Evolutionary conservation across 305 asterid genomes (phyloP), one percentile per base, ranked within the genome.

Genomic region (Fraxinus ornus): DNA sequence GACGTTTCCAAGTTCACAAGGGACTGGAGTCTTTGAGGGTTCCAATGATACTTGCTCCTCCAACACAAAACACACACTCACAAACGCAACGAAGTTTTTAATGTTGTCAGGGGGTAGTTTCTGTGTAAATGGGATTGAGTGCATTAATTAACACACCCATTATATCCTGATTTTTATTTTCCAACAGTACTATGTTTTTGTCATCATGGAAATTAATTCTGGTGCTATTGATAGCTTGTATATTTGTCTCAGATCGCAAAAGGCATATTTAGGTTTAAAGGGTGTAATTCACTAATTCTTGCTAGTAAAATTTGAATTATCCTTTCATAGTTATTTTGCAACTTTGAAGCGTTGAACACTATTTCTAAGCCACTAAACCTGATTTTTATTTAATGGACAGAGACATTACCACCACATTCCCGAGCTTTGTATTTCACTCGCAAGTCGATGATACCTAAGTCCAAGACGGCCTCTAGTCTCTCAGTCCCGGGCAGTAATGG

Each of bases 371-470:
- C 35, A 28, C 80, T 85, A 78, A 85, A 71, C 72, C 26, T 47
- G 72, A 24, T 49, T 44, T 76, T 30, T 66, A 78, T 79, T 81
- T 82, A 26, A 6, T 84, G 83, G 35, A 79, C 94, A 92, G 94
- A 71, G 94, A 92, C 88, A 92, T 92, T 28, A 92, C 97, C 64
- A 92, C 97, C 80, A 90, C 94, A 72, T 92, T 91, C 88, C 94
- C 94, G 13, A 92, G 97, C 89, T 92, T 92, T 30, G 92, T 92
- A 35, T 92, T 92, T 88, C 93, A 92, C 83, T 92, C 97, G 30
- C 93, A 90, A 88, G 97, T 92, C 9, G 94, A 90, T 76, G 97
- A 92, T 81, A 82, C 90, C 82, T 92, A 87, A 82, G 83, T 35
- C 30, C 13, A 68, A 41, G 30, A 66, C 35, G 36, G 2, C 52